Evolutionary conservation across 768 basidiomycete genomes (phyloP).

Genomic region (Sutorius australiensis): DNA sequence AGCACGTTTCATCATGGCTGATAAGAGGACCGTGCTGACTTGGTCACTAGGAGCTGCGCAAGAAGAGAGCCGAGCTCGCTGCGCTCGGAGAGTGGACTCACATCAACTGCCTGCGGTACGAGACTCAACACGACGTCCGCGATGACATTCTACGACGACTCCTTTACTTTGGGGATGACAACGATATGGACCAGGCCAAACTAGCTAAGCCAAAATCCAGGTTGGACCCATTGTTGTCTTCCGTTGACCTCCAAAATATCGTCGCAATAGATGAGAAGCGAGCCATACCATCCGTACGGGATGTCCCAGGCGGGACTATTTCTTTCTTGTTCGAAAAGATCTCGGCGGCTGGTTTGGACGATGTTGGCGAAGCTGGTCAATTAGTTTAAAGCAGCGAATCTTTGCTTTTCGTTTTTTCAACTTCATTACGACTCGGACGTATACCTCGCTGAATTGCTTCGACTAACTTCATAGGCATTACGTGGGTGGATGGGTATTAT

Average conservation of each 20-base stretch:
- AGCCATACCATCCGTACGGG: constrained; percentile 40
- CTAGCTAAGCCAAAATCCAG: constrained; percentile 23
- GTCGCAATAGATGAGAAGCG: constrained; percentile 32
- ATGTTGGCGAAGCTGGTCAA: neutral
- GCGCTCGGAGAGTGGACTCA: constrained; percentile 82
- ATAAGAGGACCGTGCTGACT: constrained; percentile 1
- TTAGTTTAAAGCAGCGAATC: neutral
- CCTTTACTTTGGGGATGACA: constrained; percentile 20
- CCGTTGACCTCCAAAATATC: constrained; percentile 49
- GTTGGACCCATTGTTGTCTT: constrained; percentile 34
- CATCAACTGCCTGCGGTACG: constrained; percentile 61
- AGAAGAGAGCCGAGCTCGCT: constrained; percentile 65
- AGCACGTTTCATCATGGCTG: constrained; percentile 14
- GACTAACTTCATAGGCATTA: constrained; percentile 1
- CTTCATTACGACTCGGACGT: neutral
- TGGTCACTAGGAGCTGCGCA: constrained; percentile 52
- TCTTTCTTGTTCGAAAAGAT: constrained; percentile 74
- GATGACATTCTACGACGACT: constrained; percentile 64
- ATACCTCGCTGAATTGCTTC: neutral
- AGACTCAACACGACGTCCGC: constrained; percentile 47
- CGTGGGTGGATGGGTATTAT: constrained; percentile 1
- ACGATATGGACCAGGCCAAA: constrained; percentile 9
- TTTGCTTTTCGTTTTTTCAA: neutral
- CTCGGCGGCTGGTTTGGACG: constrained; percentile 23
- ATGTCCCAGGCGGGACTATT: constrained; percentile 61